Conservation (phyloP, 1,139 yeast species). For the Groenewaldozyma sp. region DNA sequence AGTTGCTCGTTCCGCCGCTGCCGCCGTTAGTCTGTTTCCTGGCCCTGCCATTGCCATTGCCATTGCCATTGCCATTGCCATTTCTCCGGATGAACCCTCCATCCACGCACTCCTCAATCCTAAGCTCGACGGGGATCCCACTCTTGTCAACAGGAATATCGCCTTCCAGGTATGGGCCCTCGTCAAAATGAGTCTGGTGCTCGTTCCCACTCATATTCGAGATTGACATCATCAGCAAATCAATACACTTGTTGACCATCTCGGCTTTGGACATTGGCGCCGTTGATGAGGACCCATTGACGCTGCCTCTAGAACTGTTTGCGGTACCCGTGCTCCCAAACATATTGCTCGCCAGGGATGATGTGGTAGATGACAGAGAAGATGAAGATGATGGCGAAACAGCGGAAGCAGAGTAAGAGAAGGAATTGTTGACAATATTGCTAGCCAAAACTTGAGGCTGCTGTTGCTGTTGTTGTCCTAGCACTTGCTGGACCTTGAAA, state of each 20-base stretch:
- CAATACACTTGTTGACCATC: slow-evolving; percentile 9
- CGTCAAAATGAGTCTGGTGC: slow-evolving; percentile 10
- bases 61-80: not conserved
- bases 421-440: not conserved
- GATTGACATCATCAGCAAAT: slow-evolving; percentile 10
- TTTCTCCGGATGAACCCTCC: not conserved
- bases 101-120: not conserved
- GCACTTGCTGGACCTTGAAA: not conserved
- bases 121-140: slow-evolving; percentile 6
- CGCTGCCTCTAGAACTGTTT: not conserved
- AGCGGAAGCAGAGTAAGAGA: not conserved
- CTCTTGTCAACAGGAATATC: slow-evolving; percentile 5
- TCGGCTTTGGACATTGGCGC: not conserved
- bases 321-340: not conserved
- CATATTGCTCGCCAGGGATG: not conserved
- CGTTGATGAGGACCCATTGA: too few relatives aligned
- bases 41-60: not conserved
- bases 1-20: not conserved
- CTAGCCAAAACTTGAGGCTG: not conserved
- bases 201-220: slow-evolving; percentile 11
- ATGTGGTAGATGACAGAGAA: not conserved
- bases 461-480: not conserved
- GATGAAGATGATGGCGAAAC: slow-evolving; percentile 1
- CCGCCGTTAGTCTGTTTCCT: not conserved
- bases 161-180: slow-evolving; percentile 4